Percentiles rank a stretch among this genome's conserved stretches.
Evolutionary conservation across 805 yeast genomes (phyloP).

Genomic region (Metschnikowia lochheadii): DNA sequence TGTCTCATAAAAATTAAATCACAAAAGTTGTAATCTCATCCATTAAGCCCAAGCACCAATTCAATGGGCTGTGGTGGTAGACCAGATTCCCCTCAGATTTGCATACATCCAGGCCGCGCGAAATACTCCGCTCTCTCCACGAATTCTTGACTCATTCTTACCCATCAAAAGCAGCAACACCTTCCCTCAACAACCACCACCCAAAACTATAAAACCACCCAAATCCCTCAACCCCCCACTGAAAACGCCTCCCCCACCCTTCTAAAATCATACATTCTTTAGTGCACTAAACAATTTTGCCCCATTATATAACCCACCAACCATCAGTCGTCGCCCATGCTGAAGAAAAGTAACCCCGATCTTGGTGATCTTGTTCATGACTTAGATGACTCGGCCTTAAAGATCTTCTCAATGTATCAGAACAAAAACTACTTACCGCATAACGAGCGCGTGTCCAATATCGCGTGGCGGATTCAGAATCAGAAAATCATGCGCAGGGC

Average conservation of each 20-base stretch:
- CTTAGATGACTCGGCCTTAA: slow-evolving; percentile 32
- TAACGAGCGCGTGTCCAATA: slow-evolving; percentile 38
- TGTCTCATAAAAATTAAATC: no score
- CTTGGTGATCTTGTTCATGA: slow-evolving; percentile 27
- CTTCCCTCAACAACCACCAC: not conserved
- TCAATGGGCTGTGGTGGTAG: no score
- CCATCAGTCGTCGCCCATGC: not conserved
- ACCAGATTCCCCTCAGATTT: not conserved
- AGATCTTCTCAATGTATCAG: slow-evolving; percentile 40
- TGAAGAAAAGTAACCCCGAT: not conserved
- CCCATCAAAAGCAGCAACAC: not conserved
- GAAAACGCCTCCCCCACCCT: no score
- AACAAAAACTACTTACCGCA: slow-evolving; percentile 40
- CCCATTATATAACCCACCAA: no score
- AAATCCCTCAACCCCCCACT: no score
- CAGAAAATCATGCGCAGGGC: slow-evolving; percentile 22
- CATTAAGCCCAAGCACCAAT: no score
- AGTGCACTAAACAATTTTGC: no score
- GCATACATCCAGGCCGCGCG: slow-evolving; percentile 1
- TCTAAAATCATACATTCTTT: no score
- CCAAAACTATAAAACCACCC: no score
- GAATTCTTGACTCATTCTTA: not conserved
- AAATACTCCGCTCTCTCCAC: slow-evolving; percentile 1
- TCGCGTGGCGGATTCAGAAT: slow-evolving; percentile 45
- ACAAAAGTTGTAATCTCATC: no score